These are phyloP conservation scores for Alternaria postmessia DNA, from an alignment of 2,329 filamentous ascomycete species.

Conservation along the genomic window DNA sequence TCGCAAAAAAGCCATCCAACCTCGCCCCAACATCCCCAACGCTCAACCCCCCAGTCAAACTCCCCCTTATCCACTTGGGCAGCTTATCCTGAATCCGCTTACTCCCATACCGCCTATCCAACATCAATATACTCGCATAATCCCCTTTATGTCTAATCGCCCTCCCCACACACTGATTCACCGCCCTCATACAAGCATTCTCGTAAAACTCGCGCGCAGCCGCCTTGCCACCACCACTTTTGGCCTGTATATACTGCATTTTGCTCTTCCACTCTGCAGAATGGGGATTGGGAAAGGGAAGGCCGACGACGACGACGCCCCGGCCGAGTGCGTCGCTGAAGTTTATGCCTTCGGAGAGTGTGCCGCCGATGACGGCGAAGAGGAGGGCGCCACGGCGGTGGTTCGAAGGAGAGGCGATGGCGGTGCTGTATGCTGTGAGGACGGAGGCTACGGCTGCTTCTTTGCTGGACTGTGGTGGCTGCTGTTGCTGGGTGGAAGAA, in stretches of 20 bases:
- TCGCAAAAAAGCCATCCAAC: conserved; percentile 50
- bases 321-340: conserved; percentile 91
- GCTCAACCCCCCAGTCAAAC: conserved; percentile 58
- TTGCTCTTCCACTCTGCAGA: conserved; percentile 94
- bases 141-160: conserved; percentile 88
- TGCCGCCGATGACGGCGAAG: conserved; percentile 90
- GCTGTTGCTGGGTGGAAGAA: conserved; percentile 31
- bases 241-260: conserved; percentile 75
- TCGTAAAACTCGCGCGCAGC: conserved; percentile 84
- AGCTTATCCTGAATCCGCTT: conserved; percentile 79
- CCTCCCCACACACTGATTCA: conserved; percentile 94
- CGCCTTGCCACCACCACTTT: conserved; percentile 47
- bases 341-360: conserved; percentile 97
- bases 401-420: conserved; percentile 61
- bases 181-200: conserved; percentile 94
- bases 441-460: conserved; percentile 70
- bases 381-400: conserved; percentile 75
- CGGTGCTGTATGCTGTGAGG: conserved; percentile 74
- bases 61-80: conserved; percentile 85
- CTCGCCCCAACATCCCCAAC: conserved; percentile 55
- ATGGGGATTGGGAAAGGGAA: conserved; percentile 91
- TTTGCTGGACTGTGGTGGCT: conserved; percentile 61
- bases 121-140: conserved; percentile 87
- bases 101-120: conserved; percentile 81
- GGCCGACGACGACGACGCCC: conserved; percentile 87